Conservation (phyloP, 139 green algal species). For the Mesostigma viride region DNA sequence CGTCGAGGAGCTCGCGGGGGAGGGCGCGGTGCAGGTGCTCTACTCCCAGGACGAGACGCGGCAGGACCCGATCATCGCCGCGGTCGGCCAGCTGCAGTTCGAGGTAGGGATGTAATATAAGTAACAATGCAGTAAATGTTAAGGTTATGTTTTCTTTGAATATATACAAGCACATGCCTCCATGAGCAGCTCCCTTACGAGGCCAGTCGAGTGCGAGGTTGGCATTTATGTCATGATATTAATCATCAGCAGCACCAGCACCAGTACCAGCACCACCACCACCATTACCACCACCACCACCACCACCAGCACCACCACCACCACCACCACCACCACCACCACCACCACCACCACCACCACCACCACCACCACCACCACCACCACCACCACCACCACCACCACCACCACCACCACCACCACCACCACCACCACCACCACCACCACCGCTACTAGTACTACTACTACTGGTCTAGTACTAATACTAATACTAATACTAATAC, state of each 20-base stretch:
- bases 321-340: no score
- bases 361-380: no score
- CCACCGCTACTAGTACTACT: no score
- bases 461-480: no score
- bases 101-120: constrained; percentile 46
- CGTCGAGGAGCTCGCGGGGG: constrained; percentile 53
- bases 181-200: no score
- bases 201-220: background rate
- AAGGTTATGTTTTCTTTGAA: background rate
- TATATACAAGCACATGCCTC: background rate
- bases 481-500: no score
- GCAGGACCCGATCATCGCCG: constrained; percentile 61
- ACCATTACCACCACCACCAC: background rate
- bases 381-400: no score
- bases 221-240: background rate
- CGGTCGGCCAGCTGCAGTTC: constrained; percentile 66
- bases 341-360: no score
- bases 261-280: background rate
- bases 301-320: no score
- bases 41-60: constrained; percentile 55
- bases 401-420: no score
- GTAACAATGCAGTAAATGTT: background rate
- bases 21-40: constrained; percentile 54
- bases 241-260: background rate
- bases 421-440: no score